Base-by-base conservation (phyloP, 345 rosid species). In the Eucalyptus tenuipes region DNA sequence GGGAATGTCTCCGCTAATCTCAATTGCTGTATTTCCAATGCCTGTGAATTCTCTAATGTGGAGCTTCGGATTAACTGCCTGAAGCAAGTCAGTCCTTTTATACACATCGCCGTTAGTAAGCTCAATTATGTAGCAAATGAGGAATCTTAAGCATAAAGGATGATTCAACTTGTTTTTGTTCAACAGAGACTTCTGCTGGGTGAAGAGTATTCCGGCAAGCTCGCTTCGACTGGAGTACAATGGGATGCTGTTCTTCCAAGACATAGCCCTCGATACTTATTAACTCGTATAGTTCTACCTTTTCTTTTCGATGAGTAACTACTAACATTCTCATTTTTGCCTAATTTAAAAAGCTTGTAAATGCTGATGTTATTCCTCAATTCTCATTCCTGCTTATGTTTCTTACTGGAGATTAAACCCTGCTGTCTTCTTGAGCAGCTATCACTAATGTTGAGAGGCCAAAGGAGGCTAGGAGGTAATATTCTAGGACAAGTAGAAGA, bases 1-100 rank as follows among this genome's bases (percentile, higher is more conserved):
- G 97, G 98, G 59, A 92, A 88, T 33, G 95, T 96, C 87, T 93
- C 97, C 4, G 81, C 95, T 31, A 94, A 94, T 87, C 93, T 96
- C 20, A 89, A 94, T 71, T 66, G 40, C 85, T 64, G 42, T 88
- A 88, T 94, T 87, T 89, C 94, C 20, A 68, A 90, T 49, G 85
- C 92, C 8, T 68, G 88, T 45, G 87, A 89, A 27, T 90, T 93
- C 75, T 85, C 95, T 5, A 93, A 93, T 27, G 92, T 94, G 5
- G 95, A 96, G 90, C 93, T 93, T 42, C 95, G 93, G 87, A 91
- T 95, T 85, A 55, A 92, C 85, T 87, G 92, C 92, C 92, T 96
- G 12, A 91, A 93, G 87, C 98, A 95, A 89, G 98, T 96, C 12
- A 86, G 93, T 90, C 18, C 5, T 16, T 52, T 3, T 13, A 25